A percentile compares a stretch with the other conserved stretches of the same genome.
phyloP scores from a whole-genome alignment of 2,329 filamentous ascomycete species.

The Xylaria sp. region DNA sequence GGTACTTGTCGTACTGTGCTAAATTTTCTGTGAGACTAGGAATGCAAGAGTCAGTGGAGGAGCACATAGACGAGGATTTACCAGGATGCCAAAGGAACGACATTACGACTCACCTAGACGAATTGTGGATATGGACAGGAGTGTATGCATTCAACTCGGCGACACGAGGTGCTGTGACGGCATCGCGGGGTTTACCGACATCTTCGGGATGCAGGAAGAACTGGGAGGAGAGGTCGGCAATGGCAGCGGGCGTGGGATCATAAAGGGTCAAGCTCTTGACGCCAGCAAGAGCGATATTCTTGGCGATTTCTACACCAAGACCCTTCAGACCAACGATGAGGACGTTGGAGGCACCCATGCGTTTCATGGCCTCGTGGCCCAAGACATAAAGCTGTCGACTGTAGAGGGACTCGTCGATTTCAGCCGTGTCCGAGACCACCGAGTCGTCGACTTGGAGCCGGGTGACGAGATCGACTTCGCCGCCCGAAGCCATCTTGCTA shows the following conservation, averaged over 20 bases:
- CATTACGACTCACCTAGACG: conserved; percentile 57
- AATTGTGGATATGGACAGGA: conserved; percentile 81
- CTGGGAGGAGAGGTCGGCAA: conserved; percentile 93
- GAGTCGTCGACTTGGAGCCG: conserved; percentile 73
- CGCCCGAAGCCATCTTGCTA: conserved; percentile 57
- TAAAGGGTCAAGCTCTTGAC: conserved; percentile 96
- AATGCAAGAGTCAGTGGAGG: conserved; percentile 38
- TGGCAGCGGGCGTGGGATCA: conserved; percentile 84
- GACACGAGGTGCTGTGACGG: conserved; percentile 86
- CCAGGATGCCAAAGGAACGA: conserved; percentile 5
- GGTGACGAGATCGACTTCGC: conserved; percentile 70
- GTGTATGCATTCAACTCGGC: conserved; percentile 97
- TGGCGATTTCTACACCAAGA: conserved; percentile 96
- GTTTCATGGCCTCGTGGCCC: conserved; percentile 91
- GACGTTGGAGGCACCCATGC: conserved; percentile 96
- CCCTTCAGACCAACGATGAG: conserved; percentile 92
- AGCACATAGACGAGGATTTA: not conserved
- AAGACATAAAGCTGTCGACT: conserved; percentile 78
- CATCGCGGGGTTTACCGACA: conserved; percentile 89
- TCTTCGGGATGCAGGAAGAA: conserved; percentile 93
- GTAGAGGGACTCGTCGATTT: conserved; percentile 79
- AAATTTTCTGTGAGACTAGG: conserved; percentile 78
- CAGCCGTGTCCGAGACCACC: conserved; percentile 59
- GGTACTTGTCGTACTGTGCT: conserved; percentile 86
- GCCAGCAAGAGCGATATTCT: conserved; percentile 97